These are phyloP conservation scores for Mycena sanguinolenta DNA, from an alignment of 768 basidiomycete species.

Conservation along the genomic window DNA sequence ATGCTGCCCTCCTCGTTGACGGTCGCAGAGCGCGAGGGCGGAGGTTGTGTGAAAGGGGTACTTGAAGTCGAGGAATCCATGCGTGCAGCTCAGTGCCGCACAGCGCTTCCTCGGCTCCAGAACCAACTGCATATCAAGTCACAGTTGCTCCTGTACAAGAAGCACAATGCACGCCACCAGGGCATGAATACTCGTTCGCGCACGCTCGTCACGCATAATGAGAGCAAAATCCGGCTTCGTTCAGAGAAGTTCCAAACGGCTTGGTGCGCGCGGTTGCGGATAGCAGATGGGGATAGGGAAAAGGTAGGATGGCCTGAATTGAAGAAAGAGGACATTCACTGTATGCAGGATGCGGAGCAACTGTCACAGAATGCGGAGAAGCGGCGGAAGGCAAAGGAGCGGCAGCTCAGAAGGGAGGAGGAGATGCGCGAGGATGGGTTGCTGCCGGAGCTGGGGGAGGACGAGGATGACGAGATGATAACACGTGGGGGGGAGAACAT, in stretches of 20 bases:
- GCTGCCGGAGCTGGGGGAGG: background rate
- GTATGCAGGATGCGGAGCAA: constrained; percentile 22
- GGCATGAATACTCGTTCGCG: constrained; percentile 18
- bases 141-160: constrained; percentile 9
- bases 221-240: constrained; percentile 26
- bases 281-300: background rate
- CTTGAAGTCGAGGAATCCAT: constrained; percentile 2
- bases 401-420: no score
- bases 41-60: background rate
- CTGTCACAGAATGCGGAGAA: background rate
- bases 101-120: constrained; percentile 13
- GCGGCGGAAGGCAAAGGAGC: no score
- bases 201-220: constrained; percentile 17
- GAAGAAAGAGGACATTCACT: constrained; percentile 11
- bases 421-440: no score
- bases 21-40: background rate
- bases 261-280: constrained; percentile 7
- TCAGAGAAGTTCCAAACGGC: constrained; percentile 29
- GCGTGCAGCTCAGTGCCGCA: constrained; percentile 26
- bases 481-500: background rate
- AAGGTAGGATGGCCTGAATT: background rate
- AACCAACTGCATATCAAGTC: constrained; percentile 30
- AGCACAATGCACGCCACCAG: constrained; percentile 15
- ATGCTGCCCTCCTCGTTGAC: constrained; percentile 8
- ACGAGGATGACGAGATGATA: background rate